Base-by-base conservation (phyloP, 78 protist species). In the Dictyostelium citrinum region DNA sequence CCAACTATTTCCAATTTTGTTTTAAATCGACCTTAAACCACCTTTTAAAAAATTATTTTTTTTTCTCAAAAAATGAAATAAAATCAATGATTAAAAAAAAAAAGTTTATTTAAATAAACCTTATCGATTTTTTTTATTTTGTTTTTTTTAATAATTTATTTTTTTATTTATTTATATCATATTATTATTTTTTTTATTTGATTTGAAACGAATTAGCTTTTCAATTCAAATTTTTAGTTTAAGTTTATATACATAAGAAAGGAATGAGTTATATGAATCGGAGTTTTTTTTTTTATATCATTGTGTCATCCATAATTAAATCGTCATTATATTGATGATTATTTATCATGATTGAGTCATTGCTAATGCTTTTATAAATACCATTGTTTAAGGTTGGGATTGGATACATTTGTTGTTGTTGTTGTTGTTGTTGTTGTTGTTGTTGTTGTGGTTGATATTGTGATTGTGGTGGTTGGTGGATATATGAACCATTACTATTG, bases 181-280 rank as follows among this genome's bases (percentile, higher is more conserved):
- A 4, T 67, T 2, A 39, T 39, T 6, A 1, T 67, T 9, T 70
- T 68, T 27, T 70, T 27, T 70, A 16, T 31, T 68, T 68, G 33
- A 33, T 70, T 70, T 33, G 77, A 70, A 70, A 70, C 77, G 77
- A 70, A 20, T 74, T 74, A 39, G 81, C 41, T 74, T 74, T 74
- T 41, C 81, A 33, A 74, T 20, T 55, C n/a, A 55, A 55, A 39
- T 55, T 67, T 67, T 27, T 67, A 29, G 11, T 27, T 24, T 0
- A 64, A 64, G 27, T 64, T 27, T 67, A 67, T 55, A 55, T 55
- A 55, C 64, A 55, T 55, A 20, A 20, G 64, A 55, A 55, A 55
- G 20, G 64, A 55, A 55, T 3, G 1, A 6, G 64, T 16, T 55
- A n/a, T 55, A 16, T 49, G 60, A 3, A 45, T 49, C 60, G 60